phyloP scores from a whole-genome alignment of 768 basidiomycete genomes.

The Mycena haematopus region DNA sequence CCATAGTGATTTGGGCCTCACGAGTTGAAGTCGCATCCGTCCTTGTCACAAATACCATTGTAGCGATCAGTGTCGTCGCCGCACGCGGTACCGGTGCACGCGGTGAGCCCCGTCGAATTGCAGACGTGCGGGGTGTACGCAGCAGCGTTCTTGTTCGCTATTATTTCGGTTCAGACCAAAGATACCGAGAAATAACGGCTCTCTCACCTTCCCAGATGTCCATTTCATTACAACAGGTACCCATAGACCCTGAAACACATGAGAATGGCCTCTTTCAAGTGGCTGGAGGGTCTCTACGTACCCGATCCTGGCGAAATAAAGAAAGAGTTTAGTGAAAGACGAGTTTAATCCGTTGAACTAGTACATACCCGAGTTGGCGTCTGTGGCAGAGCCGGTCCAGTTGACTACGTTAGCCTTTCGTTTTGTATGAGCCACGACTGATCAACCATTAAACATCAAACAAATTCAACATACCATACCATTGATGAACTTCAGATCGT shows the following conservation, averaged over 20 bases:
- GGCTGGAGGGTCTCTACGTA: no score
- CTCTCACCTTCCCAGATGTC: constrained; percentile 56
- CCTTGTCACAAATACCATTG: constrained; percentile 56
- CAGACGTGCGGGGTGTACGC: constrained; percentile 63
- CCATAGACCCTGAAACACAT: no score
- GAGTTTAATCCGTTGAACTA: no score
- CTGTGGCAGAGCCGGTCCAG: constrained; percentile 46
- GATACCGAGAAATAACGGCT: not conserved
- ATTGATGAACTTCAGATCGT: constrained; percentile 66
- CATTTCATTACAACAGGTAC: constrained; percentile 38
- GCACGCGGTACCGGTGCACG: constrained; percentile 50
- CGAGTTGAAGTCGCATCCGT: constrained; percentile 70
- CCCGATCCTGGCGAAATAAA: no score
- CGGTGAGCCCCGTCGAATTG: constrained; percentile 40
- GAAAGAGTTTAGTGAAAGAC: no score
- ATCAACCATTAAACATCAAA: not conserved
- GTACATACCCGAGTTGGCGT: constrained; percentile 49
- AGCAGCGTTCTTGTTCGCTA: constrained; percentile 55
- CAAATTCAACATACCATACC: constrained; percentile 48
- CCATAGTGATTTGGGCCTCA: not conserved
- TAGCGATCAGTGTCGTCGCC: constrained; percentile 43
- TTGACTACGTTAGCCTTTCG: constrained; percentile 52
- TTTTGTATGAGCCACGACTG: not conserved
- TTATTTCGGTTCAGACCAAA: not conserved
- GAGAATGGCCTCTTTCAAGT: no score